Evolutionary conservation across 176 grass and related monocot genomes (phyloP).

Genomic region (Tuctoria greenei): DNA sequence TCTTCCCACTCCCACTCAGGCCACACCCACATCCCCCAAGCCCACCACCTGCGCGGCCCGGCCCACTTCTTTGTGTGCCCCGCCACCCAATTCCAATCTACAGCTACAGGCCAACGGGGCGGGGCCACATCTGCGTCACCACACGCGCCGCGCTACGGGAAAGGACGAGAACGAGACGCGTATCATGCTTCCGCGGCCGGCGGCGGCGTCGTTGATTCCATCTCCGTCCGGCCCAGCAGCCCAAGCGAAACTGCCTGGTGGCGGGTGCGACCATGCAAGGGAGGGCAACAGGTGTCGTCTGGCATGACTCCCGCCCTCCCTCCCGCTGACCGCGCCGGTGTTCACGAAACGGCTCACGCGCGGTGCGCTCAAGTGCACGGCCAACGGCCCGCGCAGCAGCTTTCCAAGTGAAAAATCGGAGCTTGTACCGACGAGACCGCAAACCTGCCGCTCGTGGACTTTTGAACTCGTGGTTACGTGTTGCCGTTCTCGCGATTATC

Average conservation of each 20-base stretch:
- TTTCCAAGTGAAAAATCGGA: too few species aligned
- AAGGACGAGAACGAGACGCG: too few species aligned
- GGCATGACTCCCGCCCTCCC: background rate
- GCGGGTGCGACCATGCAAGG: background rate
- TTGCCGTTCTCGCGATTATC: background rate
- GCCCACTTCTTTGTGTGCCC: background rate
- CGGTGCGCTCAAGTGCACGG: background rate
- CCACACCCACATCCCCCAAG: background rate
- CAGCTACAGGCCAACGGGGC: background rate
- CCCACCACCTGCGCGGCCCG: background rate
- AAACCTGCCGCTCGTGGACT: too few species aligned
- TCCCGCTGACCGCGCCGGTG: background rate
- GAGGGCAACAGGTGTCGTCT: background rate
- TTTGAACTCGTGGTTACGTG: too few species aligned
- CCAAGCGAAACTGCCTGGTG: background rate
- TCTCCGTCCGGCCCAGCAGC: too few species aligned
- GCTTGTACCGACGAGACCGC: too few species aligned
- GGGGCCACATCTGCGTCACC: too few species aligned
- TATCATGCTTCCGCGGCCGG: background rate
- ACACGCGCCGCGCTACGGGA: too few species aligned
- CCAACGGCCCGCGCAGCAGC: too few species aligned
- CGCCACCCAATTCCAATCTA: background rate
- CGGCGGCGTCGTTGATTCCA: background rate
- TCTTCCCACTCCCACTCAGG: background rate
- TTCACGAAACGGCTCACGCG: too few species aligned